Base-by-base conservation (phyloP, 1,139 yeast species). In the Sugiyamaella paludigena region DNA sequence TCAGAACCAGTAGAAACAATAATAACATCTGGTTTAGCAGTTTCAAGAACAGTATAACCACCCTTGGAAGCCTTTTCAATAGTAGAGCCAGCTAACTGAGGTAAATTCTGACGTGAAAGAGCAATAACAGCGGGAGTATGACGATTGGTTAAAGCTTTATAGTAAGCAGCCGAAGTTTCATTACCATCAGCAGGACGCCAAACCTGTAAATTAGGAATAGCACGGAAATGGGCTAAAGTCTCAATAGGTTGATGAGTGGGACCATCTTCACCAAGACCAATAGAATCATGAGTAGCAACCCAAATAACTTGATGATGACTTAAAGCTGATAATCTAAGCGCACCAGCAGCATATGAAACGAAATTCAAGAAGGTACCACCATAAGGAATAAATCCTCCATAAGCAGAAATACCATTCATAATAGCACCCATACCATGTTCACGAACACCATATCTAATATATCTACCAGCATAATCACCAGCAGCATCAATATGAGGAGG, bases 171-270 rank as follows among this genome's bases (percentile, higher is more conserved):
- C 60, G 97, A 87, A 60, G 87, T 84, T 78, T 92, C 99, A 73
- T 92, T 92, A 78, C 99, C 99, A 72, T 94, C 98, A 68, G 98
- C 98, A 63, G 98, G 98, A 81, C 99, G 88, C 98, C 98, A 92
- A 55, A 92, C 98, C 71, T 84, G 81, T 64, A 83, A 67, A 80
- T 94, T 94, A 76, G 99, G 99, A 65, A 81, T 71, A 60, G 98
- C 96, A 80, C 99, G 88, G 75, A 94, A 83, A 75, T 92, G 98
- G 55, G 98, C 96, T 70, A 92, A 77, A 56, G 98, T 92, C 81
- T 92, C 99, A 65, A 92, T 88, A 73, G 99, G 99, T 79, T 92
- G 98, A 76, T 92, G 98, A 69, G 98, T 92, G 72, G 98, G 98
- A 69, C 98, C 98, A 70, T 92, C 98, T 79, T 92, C 98, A 77